A percentile compares a stretch with the other conserved stretches of the same genome.
Conservation (phyloP, 2,329 filamentous ascomycete genomes). For the Elsinoe australis region DNA sequence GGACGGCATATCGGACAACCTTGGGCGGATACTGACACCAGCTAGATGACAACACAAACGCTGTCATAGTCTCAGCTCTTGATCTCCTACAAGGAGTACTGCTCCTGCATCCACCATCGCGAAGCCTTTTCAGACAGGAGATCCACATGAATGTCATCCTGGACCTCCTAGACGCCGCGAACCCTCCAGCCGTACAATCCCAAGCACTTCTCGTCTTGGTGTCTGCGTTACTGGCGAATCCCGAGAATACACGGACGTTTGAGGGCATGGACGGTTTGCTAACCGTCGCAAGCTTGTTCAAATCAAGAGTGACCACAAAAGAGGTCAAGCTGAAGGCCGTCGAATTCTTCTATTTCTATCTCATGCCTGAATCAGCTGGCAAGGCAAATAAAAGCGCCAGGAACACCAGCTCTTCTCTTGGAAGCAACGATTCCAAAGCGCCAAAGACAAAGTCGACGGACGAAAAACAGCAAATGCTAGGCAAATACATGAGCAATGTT, state of each 20-base stretch:
- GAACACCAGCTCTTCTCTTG: constrained; percentile 22
- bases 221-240: constrained; percentile 76
- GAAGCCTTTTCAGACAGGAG: constrained; percentile 77
- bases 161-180: constrained; percentile 82
- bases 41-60: constrained; percentile 69
- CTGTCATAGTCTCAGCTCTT: constrained; percentile 79
- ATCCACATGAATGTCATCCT: constrained; percentile 95
- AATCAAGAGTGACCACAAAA: constrained; percentile 72
- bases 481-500: constrained; percentile 70
- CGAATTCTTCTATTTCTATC: constrained; percentile 96
- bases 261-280: constrained; percentile 86
- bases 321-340: constrained; percentile 94
- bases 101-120: constrained; percentile 82
- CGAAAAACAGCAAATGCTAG: constrained; percentile 74
- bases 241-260: constrained; percentile 83
- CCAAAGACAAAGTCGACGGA: constrained; percentile 56
- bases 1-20: constrained; percentile 6
- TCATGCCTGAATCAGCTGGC: constrained; percentile 75
- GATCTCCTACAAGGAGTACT: constrained; percentile 83
- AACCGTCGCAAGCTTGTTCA: constrained; percentile 87
- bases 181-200: constrained; percentile 86
- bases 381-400: constrained; percentile 30
- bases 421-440: constrained; percentile 7
- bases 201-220: constrained; percentile 85
- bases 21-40: constrained; percentile 2